Base-by-base conservation (phyloP, 768 basidiomycete species). In the Termitomyces sp. region DNA sequence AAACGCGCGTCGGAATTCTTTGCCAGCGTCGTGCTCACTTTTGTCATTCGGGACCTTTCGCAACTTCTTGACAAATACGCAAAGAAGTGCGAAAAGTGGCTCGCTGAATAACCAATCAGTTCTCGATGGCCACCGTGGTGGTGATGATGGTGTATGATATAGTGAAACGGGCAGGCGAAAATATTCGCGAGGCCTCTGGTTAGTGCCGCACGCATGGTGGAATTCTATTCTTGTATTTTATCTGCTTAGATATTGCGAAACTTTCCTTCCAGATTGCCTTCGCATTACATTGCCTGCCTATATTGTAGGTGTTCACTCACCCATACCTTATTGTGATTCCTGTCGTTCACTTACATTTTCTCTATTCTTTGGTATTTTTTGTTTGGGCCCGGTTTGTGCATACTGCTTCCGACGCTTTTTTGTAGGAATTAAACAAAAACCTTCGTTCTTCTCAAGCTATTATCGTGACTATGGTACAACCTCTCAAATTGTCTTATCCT, bases 51-150 rank as follows among this genome's bases (percentile, higher is more conserved):
- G 53, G 92, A 95, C 69, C 78, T 94, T 61, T 90, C 90, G 41
- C 85, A 88, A 65, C 73, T 95, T 49, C 77, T 95, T 59, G 94
- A 95, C 77, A 95, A 95, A 74, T 95, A 94, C 70, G 89, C 87
- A 61, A 94, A 94, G 80, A 90, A 91, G 70, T 92, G 90, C 73
- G 92, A 92, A 74, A 92, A 92, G 73, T 92, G 91, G 90, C 80
- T 93, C 37, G 89, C 85, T 37, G 92, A 95, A 68, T 93, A 77
- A 78, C 47, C 47, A n/a, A 16, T 27, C n/a, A 27, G 21, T 19
- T 44, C 23, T 37, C 32, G 27, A 45, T 21, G 41, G 55, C 54
- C 58, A n/a, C 37, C 17, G 17, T 2, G 48, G 32, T 37, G 29
- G 23, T 35, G 34, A 9, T 27, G 46, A 42, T 25, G 45, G 40